A percentile compares a stretch with the other conserved stretches of the same genome.
These are phyloP conservation scores for Tetracladium setigerum DNA, from an alignment of 495 filamentous ascomycete species.

Conservation along the genomic window DNA sequence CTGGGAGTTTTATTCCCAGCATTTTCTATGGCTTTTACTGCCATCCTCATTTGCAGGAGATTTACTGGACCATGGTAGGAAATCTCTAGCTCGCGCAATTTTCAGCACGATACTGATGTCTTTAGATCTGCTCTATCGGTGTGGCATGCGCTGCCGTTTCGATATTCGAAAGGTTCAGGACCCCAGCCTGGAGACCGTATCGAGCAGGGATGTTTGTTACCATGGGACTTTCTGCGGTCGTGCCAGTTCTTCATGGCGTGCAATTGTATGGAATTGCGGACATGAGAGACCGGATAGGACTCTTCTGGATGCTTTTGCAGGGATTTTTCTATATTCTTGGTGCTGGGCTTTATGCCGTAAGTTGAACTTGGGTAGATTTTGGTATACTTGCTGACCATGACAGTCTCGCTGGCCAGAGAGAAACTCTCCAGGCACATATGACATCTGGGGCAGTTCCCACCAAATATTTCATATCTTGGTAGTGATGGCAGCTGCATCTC, in stretches of 20 bases:
- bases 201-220: conserved; percentile 86
- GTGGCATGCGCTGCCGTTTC: conserved; percentile 67
- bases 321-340: conserved; percentile 81
- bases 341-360: conserved; percentile 71
- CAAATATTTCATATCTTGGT: conserved; percentile 76
- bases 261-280: conserved; percentile 47
- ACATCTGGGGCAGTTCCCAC: conserved; percentile 72
- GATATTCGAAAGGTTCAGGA: conserved; percentile 71
- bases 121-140: conserved; percentile 68
- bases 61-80: conserved; percentile 69
- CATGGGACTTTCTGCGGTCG: conserved; percentile 75
- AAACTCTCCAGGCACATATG: conserved; percentile 54
- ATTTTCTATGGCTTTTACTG: conserved; percentile 84
- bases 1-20: conserved; percentile 79
- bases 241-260: conserved; percentile 70
- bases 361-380: conserved; percentile 21
- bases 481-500: conserved; percentile 54
- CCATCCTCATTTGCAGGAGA: conserved; percentile 46
- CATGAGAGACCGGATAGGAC: conserved; percentile 65
- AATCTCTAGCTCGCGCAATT: background rate
- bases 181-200: conserved; percentile 74
- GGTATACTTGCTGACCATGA: conserved; percentile 10
- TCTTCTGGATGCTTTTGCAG: conserved; percentile 73
- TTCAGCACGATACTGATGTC: background rate
- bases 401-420: conserved; percentile 54